phyloP scores from a whole-genome alignment of 129 eudicot genomes.

The Artemisia tridentata region DNA sequence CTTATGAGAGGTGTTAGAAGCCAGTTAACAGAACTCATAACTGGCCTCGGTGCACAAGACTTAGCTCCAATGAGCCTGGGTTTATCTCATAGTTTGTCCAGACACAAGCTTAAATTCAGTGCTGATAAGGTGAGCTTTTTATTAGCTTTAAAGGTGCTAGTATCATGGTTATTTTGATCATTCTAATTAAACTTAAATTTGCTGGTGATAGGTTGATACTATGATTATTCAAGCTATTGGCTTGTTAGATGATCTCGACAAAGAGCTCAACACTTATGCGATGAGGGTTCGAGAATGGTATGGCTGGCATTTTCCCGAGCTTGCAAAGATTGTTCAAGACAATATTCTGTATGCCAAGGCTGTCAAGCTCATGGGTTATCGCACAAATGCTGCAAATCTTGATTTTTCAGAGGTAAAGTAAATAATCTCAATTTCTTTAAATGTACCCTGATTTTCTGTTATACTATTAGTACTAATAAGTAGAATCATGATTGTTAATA shows the following conservation, averaged over 20 bases:
- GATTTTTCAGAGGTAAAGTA: conserved; percentile 67
- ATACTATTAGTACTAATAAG: no score
- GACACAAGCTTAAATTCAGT: no score
- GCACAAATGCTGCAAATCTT: conserved; percentile 60
- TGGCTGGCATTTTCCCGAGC: conserved; percentile 88
- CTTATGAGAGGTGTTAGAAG: conserved; percentile 85
- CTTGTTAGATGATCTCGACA: conserved; percentile 92
- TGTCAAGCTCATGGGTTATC: conserved; percentile 69
- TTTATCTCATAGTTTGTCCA: no score
- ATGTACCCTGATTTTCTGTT: no score
- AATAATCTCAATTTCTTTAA: no score
- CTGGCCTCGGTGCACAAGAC: conserved; percentile 38
- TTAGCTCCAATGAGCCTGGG: not conserved
- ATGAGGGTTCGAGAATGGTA: conserved; percentile 77
- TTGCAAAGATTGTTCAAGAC: conserved; percentile 71
- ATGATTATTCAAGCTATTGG: conserved; percentile 84
- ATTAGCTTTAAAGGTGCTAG: not conserved
- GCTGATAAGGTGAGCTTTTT: not conserved
- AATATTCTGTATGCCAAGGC: conserved; percentile 79
- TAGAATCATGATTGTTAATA: not conserved
- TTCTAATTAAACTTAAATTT: not conserved
- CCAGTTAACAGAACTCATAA: conserved; percentile 68
- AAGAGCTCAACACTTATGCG: conserved; percentile 65
- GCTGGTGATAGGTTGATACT: conserved; percentile 46
- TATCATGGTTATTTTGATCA: not conserved